Conservation (phyloP, 2,329 filamentous ascomycete genomes). For the Nemania sp. region DNA sequence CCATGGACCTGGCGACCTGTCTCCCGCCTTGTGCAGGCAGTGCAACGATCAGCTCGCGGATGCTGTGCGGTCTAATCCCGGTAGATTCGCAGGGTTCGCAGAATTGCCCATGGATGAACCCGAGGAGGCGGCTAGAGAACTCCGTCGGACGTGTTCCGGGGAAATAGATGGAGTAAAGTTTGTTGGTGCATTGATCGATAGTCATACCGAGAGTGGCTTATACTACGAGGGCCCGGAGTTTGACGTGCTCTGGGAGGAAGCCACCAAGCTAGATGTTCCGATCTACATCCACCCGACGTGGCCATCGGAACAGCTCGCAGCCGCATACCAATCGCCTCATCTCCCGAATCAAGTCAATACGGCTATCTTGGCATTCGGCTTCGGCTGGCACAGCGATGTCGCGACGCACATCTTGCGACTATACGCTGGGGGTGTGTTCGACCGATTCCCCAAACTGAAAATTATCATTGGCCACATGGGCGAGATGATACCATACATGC, state of each 20-base stretch:
- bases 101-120: conserved; percentile 50
- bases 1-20: conserved; percentile 41
- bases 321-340: conserved; percentile 50
- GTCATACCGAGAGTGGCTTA: conserved; percentile 42
- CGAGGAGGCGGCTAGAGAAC: conserved; percentile 47
- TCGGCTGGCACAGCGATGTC: conserved; percentile 55
- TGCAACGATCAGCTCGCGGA: conserved; percentile 47
- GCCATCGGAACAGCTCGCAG: conserved; percentile 50
- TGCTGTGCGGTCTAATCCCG: conserved; percentile 43
- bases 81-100: conserved; percentile 49
- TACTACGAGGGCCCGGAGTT: conserved; percentile 51
- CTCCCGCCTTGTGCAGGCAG: conserved; percentile 36
- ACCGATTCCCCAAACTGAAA: conserved; percentile 54
- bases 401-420: conserved; percentile 52
- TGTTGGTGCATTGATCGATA: conserved; percentile 52
- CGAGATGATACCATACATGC: conserved; percentile 66
- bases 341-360: conserved; percentile 47
- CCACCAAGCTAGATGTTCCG: conserved; percentile 60
- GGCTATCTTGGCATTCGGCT: conserved; percentile 44
- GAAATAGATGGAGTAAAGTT: conserved; percentile 51
- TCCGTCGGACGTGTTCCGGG: conserved; percentile 46
- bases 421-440: conserved; percentile 49
- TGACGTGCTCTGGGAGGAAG: conserved; percentile 50
- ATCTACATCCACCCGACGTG: conserved; percentile 64
- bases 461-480: conserved; percentile 57